Percentiles rank a stretch among this genome's conserved stretches.
These are phyloP conservation scores for Russula foetens DNA, from an alignment of 768 basidiomycete species.

Conservation along the genomic window DNA sequence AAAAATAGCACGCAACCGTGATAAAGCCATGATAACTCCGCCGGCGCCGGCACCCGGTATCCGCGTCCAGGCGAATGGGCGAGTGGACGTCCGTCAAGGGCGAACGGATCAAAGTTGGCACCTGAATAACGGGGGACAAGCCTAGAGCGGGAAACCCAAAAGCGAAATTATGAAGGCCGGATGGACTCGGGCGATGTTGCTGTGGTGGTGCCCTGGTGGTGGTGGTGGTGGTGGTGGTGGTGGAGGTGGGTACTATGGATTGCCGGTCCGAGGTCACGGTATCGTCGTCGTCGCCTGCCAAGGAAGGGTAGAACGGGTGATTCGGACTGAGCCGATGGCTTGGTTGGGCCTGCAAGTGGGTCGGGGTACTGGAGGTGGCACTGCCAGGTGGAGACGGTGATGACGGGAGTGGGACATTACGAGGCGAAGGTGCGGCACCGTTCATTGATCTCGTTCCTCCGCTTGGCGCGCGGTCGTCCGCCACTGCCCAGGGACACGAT, in stretches of 20 bases:
- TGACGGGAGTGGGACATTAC: background rate
- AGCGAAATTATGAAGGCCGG: background rate
- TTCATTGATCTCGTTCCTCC: background rate
- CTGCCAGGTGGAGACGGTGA: background rate
- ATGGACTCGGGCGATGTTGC: background rate
- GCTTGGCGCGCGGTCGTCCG: background rate
- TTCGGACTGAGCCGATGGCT: background rate
- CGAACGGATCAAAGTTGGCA: background rate
- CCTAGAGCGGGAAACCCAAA: background rate
- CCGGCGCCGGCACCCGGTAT: too few species aligned
- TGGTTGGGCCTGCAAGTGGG: conserved; percentile 5
- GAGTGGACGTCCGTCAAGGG: conserved; percentile 8
- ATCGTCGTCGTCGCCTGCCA: background rate
- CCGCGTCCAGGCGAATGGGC: background rate
- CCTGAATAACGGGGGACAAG: background rate
- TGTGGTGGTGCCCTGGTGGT: too few species aligned
- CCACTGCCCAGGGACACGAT: background rate
- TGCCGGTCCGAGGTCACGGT: background rate
- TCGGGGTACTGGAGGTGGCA: background rate
- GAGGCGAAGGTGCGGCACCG: background rate
- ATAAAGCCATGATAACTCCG: background rate
- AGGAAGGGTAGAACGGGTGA: conserved; percentile 1
- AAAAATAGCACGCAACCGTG: background rate
- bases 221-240: too few species aligned
- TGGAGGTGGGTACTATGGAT: too few species aligned